Conservation (phyloP, 352 stramenopile genomes). For the Phytophthora aleatoria region DNA sequence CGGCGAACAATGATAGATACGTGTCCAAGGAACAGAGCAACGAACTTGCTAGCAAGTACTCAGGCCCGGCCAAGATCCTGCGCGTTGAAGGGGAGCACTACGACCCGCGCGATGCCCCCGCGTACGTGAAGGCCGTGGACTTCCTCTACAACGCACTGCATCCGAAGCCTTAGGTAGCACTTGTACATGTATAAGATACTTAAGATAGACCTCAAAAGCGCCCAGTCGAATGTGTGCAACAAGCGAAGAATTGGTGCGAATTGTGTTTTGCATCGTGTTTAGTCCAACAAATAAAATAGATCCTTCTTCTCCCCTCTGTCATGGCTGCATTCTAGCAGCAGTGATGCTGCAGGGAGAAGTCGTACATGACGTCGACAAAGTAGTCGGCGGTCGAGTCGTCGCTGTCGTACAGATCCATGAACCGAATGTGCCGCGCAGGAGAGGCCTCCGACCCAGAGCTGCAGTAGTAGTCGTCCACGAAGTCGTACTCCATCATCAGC, state of each 20-base stretch:
- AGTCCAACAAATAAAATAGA: constrained; percentile 27
- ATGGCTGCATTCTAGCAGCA: constrained; percentile 12
- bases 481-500: constrained; percentile 76
- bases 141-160: constrained; percentile 60
- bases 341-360: constrained; percentile 41
- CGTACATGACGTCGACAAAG: constrained; percentile 77
- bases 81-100: constrained; percentile 77
- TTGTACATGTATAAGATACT: no score
- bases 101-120: constrained; percentile 39
- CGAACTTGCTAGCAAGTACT: constrained; percentile 65
- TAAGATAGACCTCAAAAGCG: no score
- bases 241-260: no score
- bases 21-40: constrained; percentile 70
- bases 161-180: constrained; percentile 33
- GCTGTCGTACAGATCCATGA: constrained; percentile 65
- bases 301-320: constrained; percentile 10
- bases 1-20: constrained; percentile 69
- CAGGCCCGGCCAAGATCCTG: constrained; percentile 52
- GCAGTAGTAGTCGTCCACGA: constrained; percentile 69
- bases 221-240: no score
- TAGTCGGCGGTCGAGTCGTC: constrained; percentile 50
- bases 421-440: constrained; percentile 59
- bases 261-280: constrained; percentile 15
- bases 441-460: constrained; percentile 53
- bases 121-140: constrained; percentile 64